Evolutionary conservation across 306 rosid species (phyloP), one percentile per base, ranked within the genome.

Genomic region (Pueraria montana): DNA sequence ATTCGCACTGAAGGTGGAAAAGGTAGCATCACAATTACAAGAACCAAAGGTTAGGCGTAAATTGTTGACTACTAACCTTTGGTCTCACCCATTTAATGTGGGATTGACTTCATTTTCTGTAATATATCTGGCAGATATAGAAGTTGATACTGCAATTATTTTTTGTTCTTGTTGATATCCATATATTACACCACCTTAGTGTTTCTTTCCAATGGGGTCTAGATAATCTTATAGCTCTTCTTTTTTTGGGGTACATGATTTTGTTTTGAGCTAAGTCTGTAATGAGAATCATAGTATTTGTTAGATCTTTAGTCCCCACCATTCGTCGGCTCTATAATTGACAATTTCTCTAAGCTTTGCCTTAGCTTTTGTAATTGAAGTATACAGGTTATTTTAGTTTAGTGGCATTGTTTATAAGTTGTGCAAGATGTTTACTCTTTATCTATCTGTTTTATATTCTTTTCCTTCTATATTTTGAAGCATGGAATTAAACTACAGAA

Each of bases 21-120:
- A 86, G 99, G 99, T 17, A 96, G 98, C 97, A 96, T 96, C 87
- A 96, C 99, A 77, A 92, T 96, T 65, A 94, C 90, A 95, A 90
- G 98, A 84, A 94, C 99, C 67, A 92, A 89, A 91, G 99, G 98
- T 65, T 96, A 90, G 85, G 84, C 30, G 36, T 34, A 79, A 66
- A 69, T 84, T 18, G 77, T 73, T 74, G 17, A 26, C 26, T 62
- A 74, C 83, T 72, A 85, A 81, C 77, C 1, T 52, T 77, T 40
- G 64, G 53, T 26, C 79, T 73, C 72, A 2, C 50, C 80, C 70
- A 52, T 72, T 30, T 30, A 38, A 73, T 66, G 66, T 77, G 81
- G 79, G 80, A 69, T 38, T 77, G 66, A 18, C 71, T 72, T 87
- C 74, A 81, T 81, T 72, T 59, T 81, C 55, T 81, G 88, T 72